Percentiles rank a stretch among this genome's conserved stretches.
These are phyloP conservation scores for Fusarium xyrophilum DNA, from an alignment of 2,329 filamentous ascomycete species.

Conservation along the genomic window DNA sequence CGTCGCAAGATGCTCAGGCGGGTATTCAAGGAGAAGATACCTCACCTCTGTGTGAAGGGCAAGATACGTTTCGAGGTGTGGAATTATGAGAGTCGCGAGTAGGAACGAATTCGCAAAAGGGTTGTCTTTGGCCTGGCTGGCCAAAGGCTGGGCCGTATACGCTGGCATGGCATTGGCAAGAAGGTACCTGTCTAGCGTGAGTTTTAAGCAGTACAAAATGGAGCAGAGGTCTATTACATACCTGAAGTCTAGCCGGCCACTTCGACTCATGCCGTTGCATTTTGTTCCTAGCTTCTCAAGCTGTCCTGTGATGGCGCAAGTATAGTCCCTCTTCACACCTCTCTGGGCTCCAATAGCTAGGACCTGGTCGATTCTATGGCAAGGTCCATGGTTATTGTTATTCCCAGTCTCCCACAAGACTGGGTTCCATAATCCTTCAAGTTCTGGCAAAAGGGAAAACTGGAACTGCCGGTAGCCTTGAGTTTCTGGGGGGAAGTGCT, in stretches of 20 bases:
- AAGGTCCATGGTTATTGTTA: conserved; percentile 42
- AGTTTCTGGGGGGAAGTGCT: conserved; percentile 58
- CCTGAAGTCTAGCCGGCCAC: conserved; percentile 66
- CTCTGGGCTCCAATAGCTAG: conserved; percentile 65
- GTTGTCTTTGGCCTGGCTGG: conserved; percentile 59
- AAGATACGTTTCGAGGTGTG: conserved; percentile 67
- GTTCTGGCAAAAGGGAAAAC: conserved; percentile 56
- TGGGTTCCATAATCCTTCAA: conserved; percentile 60
- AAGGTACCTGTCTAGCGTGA: conserved; percentile 56
- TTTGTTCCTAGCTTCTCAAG: conserved; percentile 64
- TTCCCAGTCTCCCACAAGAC: conserved; percentile 53
- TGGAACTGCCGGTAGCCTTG: conserved; percentile 57
- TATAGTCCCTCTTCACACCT: conserved; percentile 59
- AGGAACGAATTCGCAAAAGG: conserved; percentile 61
- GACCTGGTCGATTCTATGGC: conserved; percentile 61
- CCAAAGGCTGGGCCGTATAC: conserved; percentile 58
- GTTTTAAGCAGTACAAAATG: background rate
- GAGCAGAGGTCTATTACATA: conserved; percentile 42
- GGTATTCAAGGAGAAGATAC: conserved; percentile 66
- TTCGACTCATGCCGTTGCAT: conserved; percentile 57
- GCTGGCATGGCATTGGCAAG: conserved; percentile 67
- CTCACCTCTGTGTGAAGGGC: conserved; percentile 59
- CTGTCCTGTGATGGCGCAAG: conserved; percentile 56
- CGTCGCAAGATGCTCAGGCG: conserved; percentile 62
- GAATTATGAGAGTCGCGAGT: conserved; percentile 64